Evolutionary conservation across 306 rosid genomes (phyloP), one percentile per base, ranked within the genome.

Genomic region (Amphicarpaea edgeworthii): DNA sequence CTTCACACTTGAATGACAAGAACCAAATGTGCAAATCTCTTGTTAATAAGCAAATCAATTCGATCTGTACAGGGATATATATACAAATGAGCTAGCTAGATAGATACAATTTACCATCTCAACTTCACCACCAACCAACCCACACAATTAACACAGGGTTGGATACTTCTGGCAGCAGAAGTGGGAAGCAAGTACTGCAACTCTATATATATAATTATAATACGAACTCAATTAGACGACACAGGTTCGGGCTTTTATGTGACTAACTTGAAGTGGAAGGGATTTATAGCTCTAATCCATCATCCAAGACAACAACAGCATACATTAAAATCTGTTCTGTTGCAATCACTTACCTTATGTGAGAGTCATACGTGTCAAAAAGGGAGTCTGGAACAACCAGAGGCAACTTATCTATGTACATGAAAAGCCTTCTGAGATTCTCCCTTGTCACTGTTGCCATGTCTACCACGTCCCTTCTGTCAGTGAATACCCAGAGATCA

Each of bases 401-500:
- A 54, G 98, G 98, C 85, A 95, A 63, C 88, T 95, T 95, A 43
- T 92, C 96, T 86, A 90, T 86, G 86, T 90, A 95, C 83, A 81
- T 26, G 88, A 90, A 95, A 47, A 95, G 87, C 91, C 98, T 86
- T 82, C 88, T 86, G 11, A 90, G 97, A 80, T 92, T 92, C 86
- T 95, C 98, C 86, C 91, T 87, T 12, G 87, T 82, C 77, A 95
- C 95, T 0, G 92, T 91, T 28, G 91, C 91, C 96, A 90, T 88
- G 76, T 95, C 97, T 63, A 95, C 89, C 51, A 87, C 81, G 61
- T 95, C 98, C 78, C 81, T 86, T 85, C 83, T 77, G 70, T 92
- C 97, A 0, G 93, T 92, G 73, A 79, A 85, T 17, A 95, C 87
- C 98, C 97, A 95, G 50, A 95, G 98, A 86, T 92, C 98, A 1